Conservation (phyloP, 2,329 filamentous ascomycete species). For the Nectriaceae sp. region DNA sequence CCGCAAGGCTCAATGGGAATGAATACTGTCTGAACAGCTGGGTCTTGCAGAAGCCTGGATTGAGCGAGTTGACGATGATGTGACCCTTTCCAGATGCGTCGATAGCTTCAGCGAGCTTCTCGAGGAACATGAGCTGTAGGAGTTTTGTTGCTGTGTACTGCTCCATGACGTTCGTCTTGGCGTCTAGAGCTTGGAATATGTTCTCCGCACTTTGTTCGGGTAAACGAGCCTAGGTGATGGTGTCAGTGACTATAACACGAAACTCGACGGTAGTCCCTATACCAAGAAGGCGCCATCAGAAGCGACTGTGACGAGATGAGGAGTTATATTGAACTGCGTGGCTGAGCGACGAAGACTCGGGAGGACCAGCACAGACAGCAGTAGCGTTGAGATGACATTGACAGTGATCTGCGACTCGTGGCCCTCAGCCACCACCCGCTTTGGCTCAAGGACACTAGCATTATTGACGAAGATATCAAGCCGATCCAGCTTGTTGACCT, state of each 20-base stretch:
- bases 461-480: conserved; percentile 47
- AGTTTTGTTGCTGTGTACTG: conserved; percentile 36
- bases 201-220: conserved; percentile 30
- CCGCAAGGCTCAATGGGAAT: conserved; percentile 29
- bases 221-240: conserved; percentile 34
- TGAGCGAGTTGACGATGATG: conserved; percentile 41
- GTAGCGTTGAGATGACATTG: conserved; percentile 49
- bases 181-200: conserved; percentile 37
- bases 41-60: conserved; percentile 44
- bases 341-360: conserved; percentile 42
- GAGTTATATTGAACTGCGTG: conserved; percentile 31
- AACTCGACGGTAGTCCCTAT: neutral
- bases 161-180: conserved; percentile 16
- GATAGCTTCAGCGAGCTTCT: conserved; percentile 36
- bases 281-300: conserved; percentile 35
- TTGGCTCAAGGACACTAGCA: conserved; percentile 29
- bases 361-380: conserved; percentile 46
- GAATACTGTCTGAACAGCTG: conserved; percentile 37
- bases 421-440: conserved; percentile 35
- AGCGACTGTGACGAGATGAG: conserved; percentile 41
- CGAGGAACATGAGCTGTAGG: conserved; percentile 30
- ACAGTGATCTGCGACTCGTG: conserved; percentile 46
- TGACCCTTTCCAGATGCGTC: conserved; percentile 32
- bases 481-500: conserved; percentile 34
- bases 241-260: neutral